phyloP scores from a whole-genome alignment of 23 red algal species.

The Gracilaria gracilis region DNA sequence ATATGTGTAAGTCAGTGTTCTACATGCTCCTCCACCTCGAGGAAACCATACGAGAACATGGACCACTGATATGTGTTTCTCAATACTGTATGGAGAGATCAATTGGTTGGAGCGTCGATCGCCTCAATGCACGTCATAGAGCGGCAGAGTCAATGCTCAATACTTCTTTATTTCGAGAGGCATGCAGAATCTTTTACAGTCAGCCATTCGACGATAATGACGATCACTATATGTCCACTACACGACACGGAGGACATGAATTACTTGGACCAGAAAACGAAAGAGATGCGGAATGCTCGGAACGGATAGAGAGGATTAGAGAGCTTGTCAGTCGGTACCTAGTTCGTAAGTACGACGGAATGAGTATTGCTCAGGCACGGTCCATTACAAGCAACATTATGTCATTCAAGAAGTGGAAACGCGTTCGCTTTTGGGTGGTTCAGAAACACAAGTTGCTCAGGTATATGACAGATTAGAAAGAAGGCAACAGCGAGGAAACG shows the following conservation, averaged over 20 bases:
- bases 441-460: background rate
- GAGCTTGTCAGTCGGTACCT: too few species aligned
- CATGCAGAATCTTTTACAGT: background rate
- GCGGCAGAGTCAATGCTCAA: background rate
- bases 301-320: too few species aligned
- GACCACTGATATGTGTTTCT: background rate
- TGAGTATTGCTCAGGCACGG: too few species aligned
- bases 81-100: slow-evolving; percentile 31
- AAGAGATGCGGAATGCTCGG: too few species aligned
- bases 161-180: background rate
- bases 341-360: too few species aligned
- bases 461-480: background rate
- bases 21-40: slow-evolving; percentile 19
- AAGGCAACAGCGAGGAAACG: background rate
- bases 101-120: background rate
- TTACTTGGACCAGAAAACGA: background rate
- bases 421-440: too few species aligned
- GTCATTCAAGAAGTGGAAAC: too few species aligned
- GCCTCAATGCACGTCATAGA: background rate
- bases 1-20: slow-evolving; percentile 20
- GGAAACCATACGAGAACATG: background rate
- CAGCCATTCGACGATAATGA: slow-evolving; percentile 4
- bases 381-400: too few species aligned
- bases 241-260: background rate
- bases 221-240: too few species aligned